Evolutionary conservation across 1,139 yeast species (phyloP), one percentile per base, ranked within the genome.

Genomic region (Yamadazyma trypodendri): DNA sequence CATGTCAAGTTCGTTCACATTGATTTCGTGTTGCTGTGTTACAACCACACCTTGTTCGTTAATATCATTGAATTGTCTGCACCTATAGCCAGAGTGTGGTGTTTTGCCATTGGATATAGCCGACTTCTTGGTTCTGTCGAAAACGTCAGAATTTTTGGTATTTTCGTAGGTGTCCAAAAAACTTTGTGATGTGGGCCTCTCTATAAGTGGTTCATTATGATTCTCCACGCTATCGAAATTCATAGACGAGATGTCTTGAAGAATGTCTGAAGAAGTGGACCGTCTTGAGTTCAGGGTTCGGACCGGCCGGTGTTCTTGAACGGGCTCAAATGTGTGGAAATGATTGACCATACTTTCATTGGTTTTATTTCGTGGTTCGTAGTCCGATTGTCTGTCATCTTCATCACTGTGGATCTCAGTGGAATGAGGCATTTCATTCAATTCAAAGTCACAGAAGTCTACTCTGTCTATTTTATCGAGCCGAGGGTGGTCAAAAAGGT

Each of bases 171-270:
- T 13, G n/a, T n/a, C n/a, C 24, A 29, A 27, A 7, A 15, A 20
- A 27, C 8, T 14, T 18, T 7, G 10, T 23, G 25, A 6, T 23
- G 4, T 15, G 17, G 9, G 18, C 5, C 15, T 27, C 6, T 15
- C 10, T 20, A 27, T 15, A 9, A 27, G 29, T 15, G 20, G 29
- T 5, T 6, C 29, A n/a, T n/a, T n/a, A n/a, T n/a, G n/a, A n/a
- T n/a, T n/a, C n/a, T n/a, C n/a, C 15, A 13, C 17, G 5, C 29
- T 28, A 10, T 23, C 34, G 8, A 32, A 15, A 18, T 31, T 15
- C 6, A 37, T 31, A 2, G 41, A 33, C 6, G 41, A 41, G n/a
- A 41, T 30, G 13, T 41, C 44, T 15, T 34, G 37, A 6, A 41
- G 36, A 3, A 41, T 31, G 27, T 38, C 29, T 3, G 37, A 29